phyloP scores from a whole-genome alignment of 805 yeast genomes.

The Saccharomycopsis javanensis region DNA sequence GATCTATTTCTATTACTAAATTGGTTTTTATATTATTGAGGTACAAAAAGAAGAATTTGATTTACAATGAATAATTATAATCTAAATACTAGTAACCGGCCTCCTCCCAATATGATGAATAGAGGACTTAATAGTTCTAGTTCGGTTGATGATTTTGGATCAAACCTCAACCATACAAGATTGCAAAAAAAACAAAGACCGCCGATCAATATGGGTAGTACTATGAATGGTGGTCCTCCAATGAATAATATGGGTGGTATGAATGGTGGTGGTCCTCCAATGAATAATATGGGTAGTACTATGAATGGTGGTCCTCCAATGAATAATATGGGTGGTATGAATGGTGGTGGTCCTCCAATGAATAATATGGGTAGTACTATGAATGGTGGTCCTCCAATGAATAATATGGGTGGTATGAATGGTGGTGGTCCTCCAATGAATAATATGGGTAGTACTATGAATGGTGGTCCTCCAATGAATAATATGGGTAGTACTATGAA shows the following conservation, averaged over 20 bases:
- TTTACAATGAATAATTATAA: neutral
- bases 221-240: neutral
- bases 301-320: neutral
- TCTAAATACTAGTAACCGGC: neutral
- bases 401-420: too few species aligned
- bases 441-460: neutral
- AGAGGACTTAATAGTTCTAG: neutral
- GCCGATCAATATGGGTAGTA: neutral
- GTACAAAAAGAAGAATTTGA: neutral
- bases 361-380: neutral
- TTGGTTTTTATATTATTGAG: neutral
- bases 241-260: neutral
- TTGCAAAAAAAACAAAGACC: slow-evolving; percentile 1
- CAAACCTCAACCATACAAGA: neutral
- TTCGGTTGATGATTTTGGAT: neutral
- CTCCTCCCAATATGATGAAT: neutral
- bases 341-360: neutral
- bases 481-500: neutral
- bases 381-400: neutral
- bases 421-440: neutral
- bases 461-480: neutral
- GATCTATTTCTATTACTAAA: too few species aligned
- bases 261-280: neutral
- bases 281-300: neutral
- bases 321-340: neutral